phyloP scores from a whole-genome alignment of 768 basidiomycete species.

The Pleurotus ostreatus region DNA sequence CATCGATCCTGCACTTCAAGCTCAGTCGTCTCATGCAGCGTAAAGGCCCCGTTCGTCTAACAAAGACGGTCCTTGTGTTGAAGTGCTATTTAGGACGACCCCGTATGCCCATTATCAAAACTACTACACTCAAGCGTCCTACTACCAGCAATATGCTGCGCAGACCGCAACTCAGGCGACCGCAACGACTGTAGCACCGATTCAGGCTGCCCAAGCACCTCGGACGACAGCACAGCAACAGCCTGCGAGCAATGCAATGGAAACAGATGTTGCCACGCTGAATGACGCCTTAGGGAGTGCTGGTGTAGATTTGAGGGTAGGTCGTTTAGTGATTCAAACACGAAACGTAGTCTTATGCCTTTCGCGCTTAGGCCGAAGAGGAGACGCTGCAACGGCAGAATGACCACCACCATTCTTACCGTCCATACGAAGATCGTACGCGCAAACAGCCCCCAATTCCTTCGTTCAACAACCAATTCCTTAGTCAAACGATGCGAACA shows the following conservation, averaged over 20 bases:
- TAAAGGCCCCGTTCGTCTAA: slow-evolving; percentile 23
- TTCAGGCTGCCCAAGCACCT: slow-evolving; percentile 4
- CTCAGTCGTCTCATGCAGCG: slow-evolving; percentile 47
- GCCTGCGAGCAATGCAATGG: slow-evolving; percentile 34
- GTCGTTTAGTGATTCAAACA: slow-evolving; percentile 16
- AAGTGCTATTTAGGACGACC: slow-evolving; percentile 31
- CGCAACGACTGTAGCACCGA: not conserved
- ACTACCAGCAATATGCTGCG: slow-evolving; percentile 40
- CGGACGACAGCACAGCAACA: slow-evolving; percentile 26
- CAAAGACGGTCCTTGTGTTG: slow-evolving; percentile 16
- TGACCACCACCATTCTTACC: slow-evolving; percentile 58
- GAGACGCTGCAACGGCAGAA: slow-evolving; percentile 69
- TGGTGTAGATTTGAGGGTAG: slow-evolving; percentile 79
- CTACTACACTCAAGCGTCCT: slow-evolving; percentile 41
- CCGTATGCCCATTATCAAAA: slow-evolving; percentile 48
- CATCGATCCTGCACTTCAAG: slow-evolving; percentile 67
- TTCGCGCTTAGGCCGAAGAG: slow-evolving; percentile 67
- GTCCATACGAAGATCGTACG: slow-evolving; percentile 72
- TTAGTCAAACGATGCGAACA: slow-evolving; percentile 64
- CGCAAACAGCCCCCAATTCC: slow-evolving; percentile 71
- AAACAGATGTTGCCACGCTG: slow-evolving; percentile 71
- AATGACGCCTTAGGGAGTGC: slow-evolving; percentile 86
- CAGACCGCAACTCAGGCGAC: slow-evolving; percentile 20
- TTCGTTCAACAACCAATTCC: slow-evolving; percentile 61
- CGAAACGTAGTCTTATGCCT: no score